phyloP scores from a whole-genome alignment of 495 filamentous ascomycete genomes.

The Neurospora africana region DNA sequence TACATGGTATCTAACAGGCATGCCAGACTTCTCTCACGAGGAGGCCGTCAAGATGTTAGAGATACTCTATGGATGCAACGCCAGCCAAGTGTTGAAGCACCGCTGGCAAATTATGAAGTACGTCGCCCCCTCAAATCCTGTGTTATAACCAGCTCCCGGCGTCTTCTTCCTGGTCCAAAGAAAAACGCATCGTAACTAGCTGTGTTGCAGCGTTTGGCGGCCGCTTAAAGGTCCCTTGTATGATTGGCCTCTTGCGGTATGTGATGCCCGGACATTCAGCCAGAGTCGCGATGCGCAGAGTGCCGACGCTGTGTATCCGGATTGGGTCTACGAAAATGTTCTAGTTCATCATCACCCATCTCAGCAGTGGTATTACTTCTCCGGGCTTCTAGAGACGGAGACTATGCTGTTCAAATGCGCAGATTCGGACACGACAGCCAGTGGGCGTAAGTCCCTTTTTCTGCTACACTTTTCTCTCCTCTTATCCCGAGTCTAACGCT shows the following conservation, averaged over 20 bases:
- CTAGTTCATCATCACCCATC: not conserved
- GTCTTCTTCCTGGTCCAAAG: not conserved
- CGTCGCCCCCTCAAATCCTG: not conserved
- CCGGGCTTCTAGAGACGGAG: not conserved
- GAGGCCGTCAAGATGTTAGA: not conserved
- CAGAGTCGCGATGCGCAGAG: not conserved
- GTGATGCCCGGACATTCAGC: not conserved
- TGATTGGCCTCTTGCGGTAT: not conserved
- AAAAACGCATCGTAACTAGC: not conserved
- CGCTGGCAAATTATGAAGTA: not conserved
- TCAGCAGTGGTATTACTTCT: not conserved
- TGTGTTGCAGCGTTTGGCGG: not conserved
- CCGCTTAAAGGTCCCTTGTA: not conserved
- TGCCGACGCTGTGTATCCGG: not conserved
- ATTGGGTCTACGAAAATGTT: not conserved
- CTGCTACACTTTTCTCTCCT: not conserved
- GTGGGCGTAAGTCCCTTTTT: not conserved
- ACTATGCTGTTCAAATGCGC: not conserved
- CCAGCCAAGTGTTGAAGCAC: not conserved
- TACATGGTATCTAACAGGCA: not conserved
- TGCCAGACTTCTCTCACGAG: not conserved
- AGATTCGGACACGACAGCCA: not conserved
- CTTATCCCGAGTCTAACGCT: not conserved
- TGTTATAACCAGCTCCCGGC: not conserved
- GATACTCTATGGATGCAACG: not conserved